A percentile compares a stretch with the other conserved stretches of the same genome.
Evolutionary conservation across 176 grass and related monocot genomes (phyloP).

Genomic region (Oryza rufipogon): DNA sequence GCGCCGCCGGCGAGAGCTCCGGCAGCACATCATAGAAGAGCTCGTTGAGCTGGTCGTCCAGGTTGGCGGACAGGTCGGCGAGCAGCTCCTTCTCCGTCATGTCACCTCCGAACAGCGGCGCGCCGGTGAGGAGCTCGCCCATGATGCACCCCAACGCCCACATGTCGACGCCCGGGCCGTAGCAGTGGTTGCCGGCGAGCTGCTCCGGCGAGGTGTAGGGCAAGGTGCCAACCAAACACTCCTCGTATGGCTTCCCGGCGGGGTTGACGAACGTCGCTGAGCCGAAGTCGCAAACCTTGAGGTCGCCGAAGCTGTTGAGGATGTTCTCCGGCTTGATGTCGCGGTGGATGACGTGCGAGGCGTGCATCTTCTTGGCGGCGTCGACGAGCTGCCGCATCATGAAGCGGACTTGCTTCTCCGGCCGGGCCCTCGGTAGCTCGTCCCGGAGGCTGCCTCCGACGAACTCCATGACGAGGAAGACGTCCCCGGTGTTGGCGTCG

Average conservation of each 20-base stretch:
- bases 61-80: no score
- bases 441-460: not conserved
- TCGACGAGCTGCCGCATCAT: conserved; percentile 12
- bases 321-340: conserved; percentile 80
- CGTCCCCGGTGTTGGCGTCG: not conserved
- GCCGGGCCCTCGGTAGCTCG: not conserved
- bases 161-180: not conserved
- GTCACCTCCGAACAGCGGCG: no score
- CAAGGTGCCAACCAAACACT: not conserved
- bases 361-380: conserved; percentile 26
- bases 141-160: conserved; percentile 1
- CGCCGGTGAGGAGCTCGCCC: not conserved
- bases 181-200: not conserved
- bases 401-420: not conserved
- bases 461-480: not conserved
- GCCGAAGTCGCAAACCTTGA: no score
- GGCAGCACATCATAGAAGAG: no score
- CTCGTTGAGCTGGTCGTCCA: no score
- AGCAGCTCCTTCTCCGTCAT: no score
- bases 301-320: not conserved
- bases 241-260: not conserved
- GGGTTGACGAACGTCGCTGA: no score
- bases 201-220: not conserved
- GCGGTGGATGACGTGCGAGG: conserved; percentile 53
- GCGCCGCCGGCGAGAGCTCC: no score